Percentiles rank a stretch among this genome's conserved stretches.
Evolutionary conservation across 495 filamentous ascomycete species (phyloP).

Genomic region (Viridothelium virens): DNA sequence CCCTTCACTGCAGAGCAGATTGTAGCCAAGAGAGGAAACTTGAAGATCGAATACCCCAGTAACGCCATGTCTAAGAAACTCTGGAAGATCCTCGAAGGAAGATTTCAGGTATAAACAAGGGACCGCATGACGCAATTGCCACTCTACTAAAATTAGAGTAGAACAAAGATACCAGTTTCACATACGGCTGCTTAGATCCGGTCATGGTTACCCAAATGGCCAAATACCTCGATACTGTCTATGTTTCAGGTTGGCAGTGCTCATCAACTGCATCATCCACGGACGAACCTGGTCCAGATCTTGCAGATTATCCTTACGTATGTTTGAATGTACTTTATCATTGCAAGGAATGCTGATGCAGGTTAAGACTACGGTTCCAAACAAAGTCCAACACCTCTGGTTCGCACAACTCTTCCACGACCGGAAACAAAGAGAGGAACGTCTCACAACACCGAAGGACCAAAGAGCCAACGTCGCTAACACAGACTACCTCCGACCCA

Average conservation of each 20-base stretch:
- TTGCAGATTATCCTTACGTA: conserved; percentile 97
- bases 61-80: conserved; percentile 87
- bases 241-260: conserved; percentile 98
- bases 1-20: conserved; percentile 96
- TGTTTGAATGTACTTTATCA: conserved; percentile 24
- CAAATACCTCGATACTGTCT: conserved; percentile 96
- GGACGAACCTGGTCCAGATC: conserved; percentile 93
- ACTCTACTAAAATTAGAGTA: conserved; percentile 30
- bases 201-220: conserved; percentile 99
- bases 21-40: conserved; percentile 82
- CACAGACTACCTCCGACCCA: conserved; percentile 88
- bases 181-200: conserved; percentile 94
- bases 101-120: conserved; percentile 60
- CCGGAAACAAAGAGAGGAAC: conserved; percentile 95
- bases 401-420: conserved; percentile 99
- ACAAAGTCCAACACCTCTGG: conserved; percentile 95
- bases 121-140: background rate
- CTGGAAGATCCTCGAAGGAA: conserved; percentile 77
- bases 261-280: conserved; percentile 90
- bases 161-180: conserved; percentile 79
- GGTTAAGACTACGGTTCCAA: conserved; percentile 83
- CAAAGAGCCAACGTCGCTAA: conserved; percentile 69
- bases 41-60: conserved; percentile 88
- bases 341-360: background rate
- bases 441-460: conserved; percentile 65